These are phyloP conservation scores for Hypoxylon sp. DNA, from an alignment of 2,329 filamentous ascomycete species.

Conservation along the genomic window DNA sequence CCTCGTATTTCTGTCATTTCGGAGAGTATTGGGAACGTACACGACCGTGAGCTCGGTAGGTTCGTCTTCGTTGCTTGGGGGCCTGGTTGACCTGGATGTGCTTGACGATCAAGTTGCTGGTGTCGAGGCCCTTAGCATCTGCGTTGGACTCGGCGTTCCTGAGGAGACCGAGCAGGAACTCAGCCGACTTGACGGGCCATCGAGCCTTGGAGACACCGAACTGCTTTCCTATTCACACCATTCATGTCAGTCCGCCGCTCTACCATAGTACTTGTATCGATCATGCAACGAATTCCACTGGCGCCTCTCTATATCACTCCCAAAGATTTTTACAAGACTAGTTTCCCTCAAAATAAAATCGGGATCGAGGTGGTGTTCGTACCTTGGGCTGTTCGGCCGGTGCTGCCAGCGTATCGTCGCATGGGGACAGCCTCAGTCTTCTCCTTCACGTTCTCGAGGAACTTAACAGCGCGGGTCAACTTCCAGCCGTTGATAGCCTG, in stretches of 20 bases:
- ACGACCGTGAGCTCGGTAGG: conserved; percentile 99
- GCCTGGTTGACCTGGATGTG: conserved; percentile 99
- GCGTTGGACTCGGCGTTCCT: conserved; percentile 98
- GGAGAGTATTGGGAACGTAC: conserved; percentile 73
- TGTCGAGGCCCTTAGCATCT: conserved; percentile 97
- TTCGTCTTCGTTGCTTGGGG: conserved; percentile 98
- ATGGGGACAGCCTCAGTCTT: conserved; percentile 99
- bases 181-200: conserved; percentile 99
- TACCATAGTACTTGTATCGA: neutral
- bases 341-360: neutral
- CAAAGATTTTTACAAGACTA: conserved; percentile 1
- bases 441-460: conserved; percentile 98
- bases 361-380: conserved; percentile 63
- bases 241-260: conserved; percentile 44
- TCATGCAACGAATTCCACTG: conserved; percentile 9
- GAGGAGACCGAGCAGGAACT: conserved; percentile 97
- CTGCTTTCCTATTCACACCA: conserved; percentile 83
- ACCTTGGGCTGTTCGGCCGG: conserved; percentile 97
- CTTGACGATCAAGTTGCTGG: conserved; percentile 97
- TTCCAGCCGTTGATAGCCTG: conserved; percentile 99
- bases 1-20: neutral
- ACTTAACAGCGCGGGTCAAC: conserved; percentile 92
- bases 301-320: conserved; percentile 16
- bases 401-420: conserved; percentile 96
- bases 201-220: conserved; percentile 98